Evolutionary conservation across 1,139 yeast species (phyloP).

Genomic region (Kurtzmaniella quercitrusa): DNA sequence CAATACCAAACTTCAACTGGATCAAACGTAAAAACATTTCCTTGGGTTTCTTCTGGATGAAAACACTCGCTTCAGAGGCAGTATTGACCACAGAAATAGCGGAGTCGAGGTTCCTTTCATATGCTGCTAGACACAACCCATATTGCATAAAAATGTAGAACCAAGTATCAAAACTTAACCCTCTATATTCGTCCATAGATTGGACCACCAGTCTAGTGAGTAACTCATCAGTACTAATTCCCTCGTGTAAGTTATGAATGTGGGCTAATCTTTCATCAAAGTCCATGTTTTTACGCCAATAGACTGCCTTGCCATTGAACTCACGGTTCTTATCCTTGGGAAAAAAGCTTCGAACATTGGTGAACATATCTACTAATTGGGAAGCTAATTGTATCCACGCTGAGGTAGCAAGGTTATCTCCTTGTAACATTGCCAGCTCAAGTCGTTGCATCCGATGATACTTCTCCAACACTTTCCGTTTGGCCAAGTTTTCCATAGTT

Average conservation of each 20-base stretch:
- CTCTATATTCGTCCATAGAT: constrained; percentile 60
- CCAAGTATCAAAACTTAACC: constrained; percentile 77
- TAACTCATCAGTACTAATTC: constrained; percentile 42
- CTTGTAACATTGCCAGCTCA: constrained; percentile 48
- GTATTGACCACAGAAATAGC: constrained; percentile 69
- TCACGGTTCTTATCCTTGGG: constrained; percentile 67
- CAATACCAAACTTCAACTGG: constrained; percentile 59
- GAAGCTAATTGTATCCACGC: constrained; percentile 86
- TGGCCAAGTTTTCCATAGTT: constrained; percentile 56
- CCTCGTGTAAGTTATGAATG: constrained; percentile 63
- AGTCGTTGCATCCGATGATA: constrained; percentile 59
- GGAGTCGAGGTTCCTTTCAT: constrained; percentile 56
- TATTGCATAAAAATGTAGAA: constrained; percentile 77
- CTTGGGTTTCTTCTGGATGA: constrained; percentile 54
- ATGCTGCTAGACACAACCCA: constrained; percentile 60
- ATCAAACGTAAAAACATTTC: constrained; percentile 60
- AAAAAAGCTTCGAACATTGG: constrained; percentile 71
- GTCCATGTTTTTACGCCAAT: constrained; percentile 57
- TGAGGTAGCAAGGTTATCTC: constrained; percentile 58
- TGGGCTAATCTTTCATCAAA: constrained; percentile 71
- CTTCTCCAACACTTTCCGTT: constrained; percentile 59
- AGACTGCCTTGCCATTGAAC: constrained; percentile 64
- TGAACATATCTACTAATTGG: constrained; percentile 77
- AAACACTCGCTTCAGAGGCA: constrained; percentile 74
- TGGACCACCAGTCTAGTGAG: constrained; percentile 34